phyloP scores from a whole-genome alignment of 306 rosid genomes.

The Vigna mungo region DNA sequence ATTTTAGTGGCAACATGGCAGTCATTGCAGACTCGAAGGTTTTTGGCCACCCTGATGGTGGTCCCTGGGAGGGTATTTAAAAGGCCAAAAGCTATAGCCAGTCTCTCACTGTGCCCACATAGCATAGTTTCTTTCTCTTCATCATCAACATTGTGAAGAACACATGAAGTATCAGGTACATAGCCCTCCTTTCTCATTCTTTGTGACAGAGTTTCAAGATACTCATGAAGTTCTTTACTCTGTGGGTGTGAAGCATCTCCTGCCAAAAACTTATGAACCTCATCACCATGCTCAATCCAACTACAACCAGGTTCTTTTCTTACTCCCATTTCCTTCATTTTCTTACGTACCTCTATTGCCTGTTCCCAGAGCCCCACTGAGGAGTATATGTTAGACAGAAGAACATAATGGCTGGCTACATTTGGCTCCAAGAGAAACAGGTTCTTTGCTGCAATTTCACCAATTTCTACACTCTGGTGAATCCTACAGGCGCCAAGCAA shows the following conservation, averaged over 20 bases:
- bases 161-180: constrained; percentile 89
- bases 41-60: constrained; percentile 87
- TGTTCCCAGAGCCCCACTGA: constrained; percentile 82
- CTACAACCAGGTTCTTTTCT: constrained; percentile 92
- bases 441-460: constrained; percentile 72
- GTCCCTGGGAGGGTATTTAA: constrained; percentile 81
- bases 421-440: constrained; percentile 77
- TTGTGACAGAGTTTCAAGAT: constrained; percentile 63
- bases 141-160: constrained; percentile 81
- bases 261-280: constrained; percentile 84
- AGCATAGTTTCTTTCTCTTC: constrained; percentile 85
- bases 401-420: constrained; percentile 86
- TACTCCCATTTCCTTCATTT: constrained; percentile 85
- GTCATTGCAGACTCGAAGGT: constrained; percentile 92
- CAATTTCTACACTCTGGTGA: constrained; percentile 71
- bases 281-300: constrained; percentile 85
- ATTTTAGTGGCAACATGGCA: constrained; percentile 79
- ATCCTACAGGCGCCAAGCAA: constrained; percentile 82
- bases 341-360: constrained; percentile 73
- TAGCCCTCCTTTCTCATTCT: constrained; percentile 86
- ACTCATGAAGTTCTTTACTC: constrained; percentile 67
- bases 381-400: constrained; percentile 80
- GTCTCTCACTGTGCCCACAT: constrained; percentile 94
- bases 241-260: constrained; percentile 84
- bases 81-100: constrained; percentile 93